Evolutionary conservation across 176 grass and related monocot genomes (phyloP).

Genomic region (Rhynchospora breviuscula): DNA sequence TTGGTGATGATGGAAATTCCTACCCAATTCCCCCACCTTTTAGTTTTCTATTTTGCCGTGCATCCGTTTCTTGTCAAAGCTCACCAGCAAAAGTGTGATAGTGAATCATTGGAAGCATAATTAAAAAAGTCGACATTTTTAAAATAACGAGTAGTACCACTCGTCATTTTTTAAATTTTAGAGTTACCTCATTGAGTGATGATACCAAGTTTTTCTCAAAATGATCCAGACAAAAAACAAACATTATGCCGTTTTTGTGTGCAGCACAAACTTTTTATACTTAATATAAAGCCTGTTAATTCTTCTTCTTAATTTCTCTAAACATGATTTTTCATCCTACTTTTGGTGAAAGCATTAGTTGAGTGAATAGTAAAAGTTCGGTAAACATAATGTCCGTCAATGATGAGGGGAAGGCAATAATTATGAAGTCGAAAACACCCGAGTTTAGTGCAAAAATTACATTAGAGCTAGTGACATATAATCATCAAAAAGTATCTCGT

Average conservation of each 20-base stretch:
- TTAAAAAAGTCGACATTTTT: neutral
- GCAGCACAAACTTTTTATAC: neutral
- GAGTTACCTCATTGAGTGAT: neutral
- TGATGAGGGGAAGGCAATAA: neutral
- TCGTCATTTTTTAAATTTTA: no score
- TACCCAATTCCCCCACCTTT: neutral
- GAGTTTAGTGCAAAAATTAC: neutral
- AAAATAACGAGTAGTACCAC: no score
- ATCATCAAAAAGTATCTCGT: neutral
- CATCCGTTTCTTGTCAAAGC: slow-evolving; percentile 15
- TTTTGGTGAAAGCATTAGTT: neutral
- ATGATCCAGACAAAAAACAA: neutral
- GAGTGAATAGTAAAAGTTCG: neutral
- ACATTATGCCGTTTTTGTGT: neutral
- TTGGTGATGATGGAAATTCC: slow-evolving; percentile 21
- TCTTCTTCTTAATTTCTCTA: neutral
- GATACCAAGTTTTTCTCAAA: neutral
- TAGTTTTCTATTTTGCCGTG: neutral
- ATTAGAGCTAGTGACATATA: neutral
- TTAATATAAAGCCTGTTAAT: neutral
- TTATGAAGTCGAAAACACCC: neutral
- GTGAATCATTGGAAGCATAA: neutral
- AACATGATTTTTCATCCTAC: neutral
- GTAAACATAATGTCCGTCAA: neutral
- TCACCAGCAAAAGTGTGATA: neutral